These are phyloP conservation scores for Atkinsonella texensis DNA, from an alignment of 2,329 filamentous ascomycete species.

Conservation along the genomic window DNA sequence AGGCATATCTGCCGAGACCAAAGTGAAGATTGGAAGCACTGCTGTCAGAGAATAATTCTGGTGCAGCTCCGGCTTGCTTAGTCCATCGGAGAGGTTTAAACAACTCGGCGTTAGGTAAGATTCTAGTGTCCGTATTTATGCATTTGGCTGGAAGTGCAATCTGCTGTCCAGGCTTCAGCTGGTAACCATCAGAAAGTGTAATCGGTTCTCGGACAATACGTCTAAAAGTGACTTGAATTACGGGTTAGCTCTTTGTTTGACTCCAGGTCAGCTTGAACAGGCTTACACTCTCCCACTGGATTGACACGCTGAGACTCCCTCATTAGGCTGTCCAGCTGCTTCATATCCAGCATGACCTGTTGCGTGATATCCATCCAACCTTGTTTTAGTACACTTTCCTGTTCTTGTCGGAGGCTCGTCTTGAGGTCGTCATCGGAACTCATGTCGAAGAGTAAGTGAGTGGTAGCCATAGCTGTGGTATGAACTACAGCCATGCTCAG, in stretches of 20 bases:
- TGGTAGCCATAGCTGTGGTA: conserved; percentile 11
- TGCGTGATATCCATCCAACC: conserved; percentile 7
- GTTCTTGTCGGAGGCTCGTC: conserved; percentile 4
- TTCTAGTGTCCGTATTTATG: conserved; percentile 5
- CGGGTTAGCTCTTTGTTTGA: background rate
- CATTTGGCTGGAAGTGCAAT: conserved; percentile 7
- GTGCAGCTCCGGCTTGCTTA: background rate
- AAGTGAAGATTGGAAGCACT: conserved; percentile 10
- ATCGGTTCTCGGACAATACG: conserved; percentile 8
- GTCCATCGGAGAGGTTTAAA: conserved; percentile 7
- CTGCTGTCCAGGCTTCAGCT: conserved; percentile 7
- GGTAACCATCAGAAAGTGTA: conserved; percentile 8
- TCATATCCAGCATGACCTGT: conserved; percentile 11
- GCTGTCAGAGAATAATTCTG: conserved; percentile 7
- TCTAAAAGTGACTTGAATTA: conserved; percentile 8
- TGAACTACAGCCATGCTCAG: conserved; percentile 11
- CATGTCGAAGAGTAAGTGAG: conserved; percentile 10
- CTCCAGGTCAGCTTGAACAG: background rate
- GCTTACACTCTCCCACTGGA: conserved; percentile 9
- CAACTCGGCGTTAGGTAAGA: conserved; percentile 3
- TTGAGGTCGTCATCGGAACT: conserved; percentile 2
- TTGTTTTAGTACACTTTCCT: conserved; percentile 2
- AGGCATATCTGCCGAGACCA: conserved; percentile 10
- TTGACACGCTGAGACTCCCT: conserved; percentile 11
- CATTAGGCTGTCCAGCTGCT: conserved; percentile 12